Base-by-base conservation (phyloP, 148 eudicot species). In the Fagopyrum esculentum region DNA sequence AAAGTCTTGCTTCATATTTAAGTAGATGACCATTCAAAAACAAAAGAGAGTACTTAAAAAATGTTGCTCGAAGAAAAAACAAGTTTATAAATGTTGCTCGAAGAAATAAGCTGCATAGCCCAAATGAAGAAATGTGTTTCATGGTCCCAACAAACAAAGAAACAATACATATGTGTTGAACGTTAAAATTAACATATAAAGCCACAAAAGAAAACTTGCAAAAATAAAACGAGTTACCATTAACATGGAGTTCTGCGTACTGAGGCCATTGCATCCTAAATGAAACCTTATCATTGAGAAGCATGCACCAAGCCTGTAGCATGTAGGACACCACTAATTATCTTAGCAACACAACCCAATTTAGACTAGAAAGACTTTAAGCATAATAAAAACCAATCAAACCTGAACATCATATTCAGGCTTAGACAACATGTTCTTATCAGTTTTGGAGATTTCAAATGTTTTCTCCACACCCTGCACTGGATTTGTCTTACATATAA, bases 181-280 rank as follows among this genome's bases (percentile, higher is more conserved):
- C 35, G 15, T n/a, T 17, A 6, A 6, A 17, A 17, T 17, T 52
- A 19, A 57, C 22, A 8, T 2, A 61, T 29, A 29, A 2, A 8
- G 9, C 13, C 2, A 30, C 35, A 30, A 30, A 30, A 30, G 10
- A 29, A 9, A 9, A 61, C 30, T 35, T 61, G 68, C 30, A 61
- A 5, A 1, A 26, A 22, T 15, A 61, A 10, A 61, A 61, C 68
- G 30, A 6, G 68, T 72, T 84, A 90, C 95, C 95, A 77, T 90
- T 90, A 77, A 90, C 82, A 79, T 86, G 88, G 78, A 90, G 77
- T 52, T 86, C 91, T 61, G 86, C 82, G 77, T 77, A 84, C 49
- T 81, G 91, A 1, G 91, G 95, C 95, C 95, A 90, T 80, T 90
- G 95, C 92, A 90, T 85, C 86, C 95, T 81, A 71, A 85, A 90